phyloP scores from a whole-genome alignment of 441 rosid species.

The Theobroma grandiflorum region DNA sequence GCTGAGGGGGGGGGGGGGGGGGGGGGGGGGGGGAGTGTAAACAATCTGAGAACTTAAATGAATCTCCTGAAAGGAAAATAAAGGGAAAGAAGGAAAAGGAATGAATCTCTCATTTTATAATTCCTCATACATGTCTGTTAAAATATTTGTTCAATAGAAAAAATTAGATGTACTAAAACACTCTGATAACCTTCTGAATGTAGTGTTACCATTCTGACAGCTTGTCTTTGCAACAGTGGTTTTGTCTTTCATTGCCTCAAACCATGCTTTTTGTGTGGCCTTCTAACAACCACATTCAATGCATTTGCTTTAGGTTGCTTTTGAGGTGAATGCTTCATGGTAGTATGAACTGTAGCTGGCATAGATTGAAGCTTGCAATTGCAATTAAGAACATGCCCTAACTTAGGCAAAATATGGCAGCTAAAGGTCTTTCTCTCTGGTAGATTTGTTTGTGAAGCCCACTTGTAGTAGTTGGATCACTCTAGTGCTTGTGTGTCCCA shows the following conservation, averaged over 20 bases:
- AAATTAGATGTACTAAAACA: background rate
- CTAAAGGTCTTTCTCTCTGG: background rate
- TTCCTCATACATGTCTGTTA: background rate
- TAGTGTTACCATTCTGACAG: background rate
- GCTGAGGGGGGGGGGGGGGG: background rate
- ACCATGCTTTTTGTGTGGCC: background rate
- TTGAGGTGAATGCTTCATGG: background rate
- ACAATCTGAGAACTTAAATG: background rate
- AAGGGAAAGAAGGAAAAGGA: background rate
- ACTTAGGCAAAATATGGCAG: background rate
- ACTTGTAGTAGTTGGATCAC: background rate
- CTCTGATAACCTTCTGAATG: background rate
- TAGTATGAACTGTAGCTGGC: background rate
- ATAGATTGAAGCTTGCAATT: conserved; percentile 1
- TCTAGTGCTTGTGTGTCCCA: background rate
- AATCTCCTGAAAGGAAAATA: background rate
- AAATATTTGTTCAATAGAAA: background rate
- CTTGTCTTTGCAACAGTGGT: background rate
- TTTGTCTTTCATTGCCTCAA: background rate
- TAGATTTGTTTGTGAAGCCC: background rate
- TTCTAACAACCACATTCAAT: background rate
- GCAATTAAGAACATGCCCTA: background rate
- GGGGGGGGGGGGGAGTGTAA: background rate
- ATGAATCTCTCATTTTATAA: background rate
- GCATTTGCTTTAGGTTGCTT: background rate